Evolutionary conservation across 1,284 basidiomycete genomes (phyloP).

Genomic region (Rhodotorula sp.): DNA sequence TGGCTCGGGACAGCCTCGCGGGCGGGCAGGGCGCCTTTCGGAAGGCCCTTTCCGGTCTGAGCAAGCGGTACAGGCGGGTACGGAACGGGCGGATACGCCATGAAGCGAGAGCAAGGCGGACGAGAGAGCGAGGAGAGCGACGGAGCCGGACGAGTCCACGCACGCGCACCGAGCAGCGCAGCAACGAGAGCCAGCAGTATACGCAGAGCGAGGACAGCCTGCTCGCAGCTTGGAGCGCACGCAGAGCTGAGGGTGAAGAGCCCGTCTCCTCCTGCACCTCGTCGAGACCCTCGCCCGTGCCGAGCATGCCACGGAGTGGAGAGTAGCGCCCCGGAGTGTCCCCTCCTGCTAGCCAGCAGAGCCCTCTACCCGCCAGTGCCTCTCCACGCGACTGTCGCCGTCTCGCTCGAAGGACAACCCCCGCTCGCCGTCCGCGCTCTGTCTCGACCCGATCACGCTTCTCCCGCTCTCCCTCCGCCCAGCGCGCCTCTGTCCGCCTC

Average conservation of each 20-base stretch:
- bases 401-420: not conserved
- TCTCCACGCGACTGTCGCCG: not conserved
- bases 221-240: too few species aligned
- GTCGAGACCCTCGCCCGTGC: too few species aligned
- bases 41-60: not conserved
- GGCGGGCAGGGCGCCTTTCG: not conserved
- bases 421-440: not conserved
- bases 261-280: too few species aligned
- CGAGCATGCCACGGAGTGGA: too few species aligned
- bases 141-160: too few species aligned
- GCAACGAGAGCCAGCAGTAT: not conserved
- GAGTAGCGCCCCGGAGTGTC: too few species aligned
- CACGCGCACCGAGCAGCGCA: not conserved
- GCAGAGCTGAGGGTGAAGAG: too few species aligned
- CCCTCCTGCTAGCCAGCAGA: not conserved
- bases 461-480: not conserved
- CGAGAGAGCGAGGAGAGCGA: not conserved
- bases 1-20: not conserved
- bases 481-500: not conserved
- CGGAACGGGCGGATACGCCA: slow-evolving; percentile 3
- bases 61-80: not conserved
- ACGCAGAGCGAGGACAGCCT: not conserved
- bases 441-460: too few species aligned
- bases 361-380: not conserved
- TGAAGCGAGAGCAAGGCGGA: not conserved